A percentile compares a stretch with the other conserved stretches of the same genome.
These are phyloP conservation scores for Parascedosporium putredinis DNA, from an alignment of 2,329 filamentous ascomycete species.

Conservation along the genomic window DNA sequence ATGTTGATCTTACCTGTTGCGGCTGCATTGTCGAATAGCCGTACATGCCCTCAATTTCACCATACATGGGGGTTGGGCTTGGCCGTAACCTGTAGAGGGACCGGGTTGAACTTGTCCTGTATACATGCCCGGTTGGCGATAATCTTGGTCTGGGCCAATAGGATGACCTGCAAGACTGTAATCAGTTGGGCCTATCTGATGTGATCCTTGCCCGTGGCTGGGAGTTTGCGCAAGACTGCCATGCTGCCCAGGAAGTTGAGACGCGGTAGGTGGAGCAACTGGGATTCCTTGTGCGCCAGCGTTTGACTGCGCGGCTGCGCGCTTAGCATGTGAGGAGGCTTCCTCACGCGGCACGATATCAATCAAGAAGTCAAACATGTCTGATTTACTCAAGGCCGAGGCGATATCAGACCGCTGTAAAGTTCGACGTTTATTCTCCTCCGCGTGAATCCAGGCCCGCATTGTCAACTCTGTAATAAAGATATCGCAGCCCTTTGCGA, in stretches of 20 bases:
- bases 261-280: constrained; percentile 1
- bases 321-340: constrained; percentile 74
- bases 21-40: constrained; percentile 69
- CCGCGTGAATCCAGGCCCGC: constrained; percentile 98
- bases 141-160: constrained; percentile 62
- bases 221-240: constrained; percentile 39
- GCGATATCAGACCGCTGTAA: constrained; percentile 94
- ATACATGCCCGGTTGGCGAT: constrained; percentile 74
- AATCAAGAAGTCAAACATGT: constrained; percentile 99
- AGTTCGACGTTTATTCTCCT: constrained; percentile 96
- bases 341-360: constrained; percentile 97
- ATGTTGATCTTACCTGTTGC: constrained; percentile 57
- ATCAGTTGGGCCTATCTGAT: constrained; percentile 49
- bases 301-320: constrained; percentile 45
- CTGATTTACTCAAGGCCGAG: constrained; percentile 87
- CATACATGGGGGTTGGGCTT: constrained; percentile 74
- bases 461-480: constrained; percentile 99
- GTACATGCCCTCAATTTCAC: constrained; percentile 77
- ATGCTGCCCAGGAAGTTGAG: constrained; percentile 32
- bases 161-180: constrained; percentile 53
- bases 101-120: constrained; percentile 66
- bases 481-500: constrained; percentile 97
- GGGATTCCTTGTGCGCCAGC: constrained; percentile 31
- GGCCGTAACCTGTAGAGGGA: constrained; percentile 61
- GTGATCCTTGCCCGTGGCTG: constrained; percentile 39